phyloP scores from a whole-genome alignment of 441 rosid genomes.

The Pelargonium fulgidum region DNA sequence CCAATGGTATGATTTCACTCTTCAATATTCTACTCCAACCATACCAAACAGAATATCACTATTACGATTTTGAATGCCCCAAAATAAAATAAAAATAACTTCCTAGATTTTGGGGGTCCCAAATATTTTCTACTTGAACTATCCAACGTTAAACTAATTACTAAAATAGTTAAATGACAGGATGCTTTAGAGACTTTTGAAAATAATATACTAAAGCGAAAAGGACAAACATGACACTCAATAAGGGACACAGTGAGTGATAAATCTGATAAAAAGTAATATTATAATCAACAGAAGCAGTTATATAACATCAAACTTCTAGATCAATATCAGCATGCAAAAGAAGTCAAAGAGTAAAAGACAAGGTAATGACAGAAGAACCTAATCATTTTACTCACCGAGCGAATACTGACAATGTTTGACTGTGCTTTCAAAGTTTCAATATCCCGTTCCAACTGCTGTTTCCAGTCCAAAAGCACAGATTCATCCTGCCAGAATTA shows the following conservation, averaged over 20 bases:
- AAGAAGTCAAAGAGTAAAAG: not conserved
- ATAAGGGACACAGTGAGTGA: not conserved
- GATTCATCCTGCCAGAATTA: constrained; percentile 68
- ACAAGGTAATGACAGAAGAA: constrained; percentile 4
- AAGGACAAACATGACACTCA: not conserved
- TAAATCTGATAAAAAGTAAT: not conserved
- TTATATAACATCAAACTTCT: not conserved
- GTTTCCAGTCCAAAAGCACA: constrained; percentile 91
- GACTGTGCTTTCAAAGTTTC: constrained; percentile 87
- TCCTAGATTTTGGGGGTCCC: not conserved
- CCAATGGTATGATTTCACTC: not conserved
- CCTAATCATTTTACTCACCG: constrained; percentile 43
- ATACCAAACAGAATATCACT: not conserved
- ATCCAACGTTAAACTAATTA: not conserved
- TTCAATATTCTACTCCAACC: not conserved
- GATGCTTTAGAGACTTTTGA: not conserved
- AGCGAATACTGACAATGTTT: constrained; percentile 54
- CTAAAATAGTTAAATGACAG: not conserved
- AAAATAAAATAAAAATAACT: no score
- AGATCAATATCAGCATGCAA: not conserved
- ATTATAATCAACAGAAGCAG: not conserved
- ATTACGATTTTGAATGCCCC: not conserved
- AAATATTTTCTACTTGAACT: not conserved
- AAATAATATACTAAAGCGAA: not conserved
- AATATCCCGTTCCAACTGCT: constrained; percentile 78